phyloP scores from a whole-genome alignment of 371 early-diverging fungal species.

The Lichtheimia ramosa region DNA sequence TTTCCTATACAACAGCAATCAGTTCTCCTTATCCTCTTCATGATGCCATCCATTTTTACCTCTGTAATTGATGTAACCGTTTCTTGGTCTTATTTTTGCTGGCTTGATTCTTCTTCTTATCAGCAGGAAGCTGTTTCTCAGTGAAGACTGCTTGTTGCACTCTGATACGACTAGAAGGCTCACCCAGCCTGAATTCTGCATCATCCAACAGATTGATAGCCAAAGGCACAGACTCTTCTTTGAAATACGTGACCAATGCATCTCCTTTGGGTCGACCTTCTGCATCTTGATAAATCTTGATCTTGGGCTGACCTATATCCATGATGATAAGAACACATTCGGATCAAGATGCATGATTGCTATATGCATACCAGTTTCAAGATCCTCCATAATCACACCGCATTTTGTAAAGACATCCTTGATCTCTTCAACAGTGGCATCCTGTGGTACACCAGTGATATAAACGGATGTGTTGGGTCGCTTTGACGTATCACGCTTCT shows the following conservation, averaged over 20 bases:
- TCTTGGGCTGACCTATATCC: slow-evolving; percentile 72
- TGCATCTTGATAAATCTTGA: slow-evolving; percentile 83
- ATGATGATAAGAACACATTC: not conserved
- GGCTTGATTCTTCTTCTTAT: slow-evolving; percentile 33
- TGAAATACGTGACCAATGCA: slow-evolving; percentile 86
- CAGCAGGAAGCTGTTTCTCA: slow-evolving; percentile 46
- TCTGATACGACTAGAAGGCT: slow-evolving; percentile 56
- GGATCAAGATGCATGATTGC: not conserved
- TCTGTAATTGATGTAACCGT: slow-evolving; percentile 70
- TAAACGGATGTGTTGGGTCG: slow-evolving; percentile 79
- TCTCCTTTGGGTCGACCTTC: slow-evolving; percentile 83
- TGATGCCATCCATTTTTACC: slow-evolving; percentile 30
- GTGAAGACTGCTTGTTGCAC: slow-evolving; percentile 82
- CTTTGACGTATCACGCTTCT: slow-evolving; percentile 52
- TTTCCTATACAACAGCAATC: slow-evolving; percentile 53
- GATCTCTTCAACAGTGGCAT: slow-evolving; percentile 80
- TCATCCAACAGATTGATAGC: slow-evolving; percentile 88
- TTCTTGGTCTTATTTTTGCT: slow-evolving; percentile 65
- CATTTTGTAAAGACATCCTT: slow-evolving; percentile 79
- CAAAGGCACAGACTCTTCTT: slow-evolving; percentile 85
- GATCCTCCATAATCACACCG: slow-evolving; percentile 89
- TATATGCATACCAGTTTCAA: slow-evolving; percentile 52
- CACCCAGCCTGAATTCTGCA: slow-evolving; percentile 70
- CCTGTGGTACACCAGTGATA: slow-evolving; percentile 84
- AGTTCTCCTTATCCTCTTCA: not conserved